Percentiles rank a stretch among this genome's conserved stretches.
Evolutionary conservation across 164 flowering plant species (phyloP).

Genomic region (Santalum album): DNA sequence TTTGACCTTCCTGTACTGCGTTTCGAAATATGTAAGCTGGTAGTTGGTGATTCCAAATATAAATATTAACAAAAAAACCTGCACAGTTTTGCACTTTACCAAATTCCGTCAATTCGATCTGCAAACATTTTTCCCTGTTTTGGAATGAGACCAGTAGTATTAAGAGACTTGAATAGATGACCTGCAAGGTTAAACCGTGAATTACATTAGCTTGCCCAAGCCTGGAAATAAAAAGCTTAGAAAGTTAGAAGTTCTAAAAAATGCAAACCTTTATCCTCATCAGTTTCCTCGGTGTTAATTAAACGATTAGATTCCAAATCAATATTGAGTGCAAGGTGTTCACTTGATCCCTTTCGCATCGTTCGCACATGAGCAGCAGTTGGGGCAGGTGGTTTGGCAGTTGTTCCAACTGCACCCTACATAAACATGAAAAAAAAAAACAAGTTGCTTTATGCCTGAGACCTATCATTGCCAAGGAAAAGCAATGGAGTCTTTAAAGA

Average conservation of each 20-base stretch:
- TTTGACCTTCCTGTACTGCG: no score
- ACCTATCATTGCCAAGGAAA: background rate
- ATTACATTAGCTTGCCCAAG: background rate
- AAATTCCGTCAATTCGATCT: slow-evolving; percentile 86
- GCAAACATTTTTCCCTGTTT: slow-evolving; percentile 77
- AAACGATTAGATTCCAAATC: slow-evolving; percentile 60
- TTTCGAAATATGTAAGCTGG: no score
- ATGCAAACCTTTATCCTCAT: slow-evolving; percentile 78
- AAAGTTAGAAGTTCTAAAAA: background rate
- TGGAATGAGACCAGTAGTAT: slow-evolving; percentile 80
- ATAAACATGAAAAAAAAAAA: slow-evolving; percentile 10
- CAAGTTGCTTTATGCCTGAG: background rate
- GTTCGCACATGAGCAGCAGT: slow-evolving; percentile 75
- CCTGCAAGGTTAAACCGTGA: slow-evolving; percentile 42
- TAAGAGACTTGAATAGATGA: slow-evolving; percentile 84
- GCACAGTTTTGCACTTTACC: slow-evolving; percentile 49
- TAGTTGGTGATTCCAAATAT: no score
- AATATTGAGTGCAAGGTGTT: slow-evolving; percentile 70
- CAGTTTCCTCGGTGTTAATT: slow-evolving; percentile 46
- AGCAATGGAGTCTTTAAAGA: background rate
- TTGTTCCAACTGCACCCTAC: slow-evolving; percentile 59
- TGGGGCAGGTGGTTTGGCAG: slow-evolving; percentile 36
- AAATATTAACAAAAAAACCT: no score
- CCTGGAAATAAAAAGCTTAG: background rate
- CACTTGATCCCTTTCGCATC: slow-evolving; percentile 78